Base-by-base conservation (phyloP, 164 flowering plant species). In the Vitis amurensis region DNA sequence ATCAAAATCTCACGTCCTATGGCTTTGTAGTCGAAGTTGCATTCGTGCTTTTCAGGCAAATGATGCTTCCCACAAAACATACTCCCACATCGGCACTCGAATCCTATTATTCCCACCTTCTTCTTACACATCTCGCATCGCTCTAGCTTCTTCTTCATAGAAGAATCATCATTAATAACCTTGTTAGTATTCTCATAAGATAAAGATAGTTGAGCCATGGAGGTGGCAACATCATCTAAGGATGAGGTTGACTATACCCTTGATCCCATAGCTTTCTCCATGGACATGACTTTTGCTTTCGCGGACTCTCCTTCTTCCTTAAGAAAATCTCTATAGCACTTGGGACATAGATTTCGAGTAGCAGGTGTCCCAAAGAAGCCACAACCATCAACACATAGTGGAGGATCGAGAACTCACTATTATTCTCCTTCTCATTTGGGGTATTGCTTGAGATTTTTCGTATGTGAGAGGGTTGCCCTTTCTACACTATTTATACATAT, bases 81-180 rank as follows among this genome's bases (percentile, higher is more conserved):
- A 2, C 65, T 66, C 6, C 84, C 79, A 37, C 81, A 78, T 0
- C 71, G 68, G 27, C 81, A 81, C 11, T 11, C 8, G 11, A 75
- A 81, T 30, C 79, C 79, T n/a, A 61, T 11, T 16, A 78, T 11
- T 3, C 79, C 70, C 2, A 73, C 63, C 56, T 59, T 74, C 63
- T 70, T 77, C 49, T 68, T 71, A 57, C 81, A 75, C 10, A 13
- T 15, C 15, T 57, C 11, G 10, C 72, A 71, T 49, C 64, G 0
- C 44, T 37, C 44, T 3, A 0, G 4, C 44, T 37, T 37, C 7
- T 37, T 37, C 44, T 37, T 37, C 7, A 6, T 37, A 2, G 0
- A 37, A 37, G 44, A 37, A 37, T 37, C 44, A 37, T 0, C 44
- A 37, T 3, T 6, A 6, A 37, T 37, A 6, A 37, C 7, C 0